Evolutionary conservation across 1,139 yeast species (phyloP).

Genomic region (Saccharomyces hybrid): DNA sequence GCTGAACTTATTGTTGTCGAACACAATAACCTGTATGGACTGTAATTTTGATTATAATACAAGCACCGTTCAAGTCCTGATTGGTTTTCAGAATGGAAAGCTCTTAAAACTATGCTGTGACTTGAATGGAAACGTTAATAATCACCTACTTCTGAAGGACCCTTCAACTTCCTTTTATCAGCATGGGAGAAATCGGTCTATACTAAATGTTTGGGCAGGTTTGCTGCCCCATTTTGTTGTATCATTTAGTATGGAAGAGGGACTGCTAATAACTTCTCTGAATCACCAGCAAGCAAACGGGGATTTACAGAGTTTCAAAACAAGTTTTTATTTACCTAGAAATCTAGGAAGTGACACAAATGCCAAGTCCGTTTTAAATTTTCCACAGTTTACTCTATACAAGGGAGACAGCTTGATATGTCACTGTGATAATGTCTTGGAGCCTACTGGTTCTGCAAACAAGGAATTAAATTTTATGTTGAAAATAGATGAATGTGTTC

Average conservation of each 20-base stretch:
- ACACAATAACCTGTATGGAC: not conserved
- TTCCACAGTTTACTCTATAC: conserved; percentile 3
- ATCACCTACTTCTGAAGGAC: not conserved
- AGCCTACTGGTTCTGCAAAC: not conserved
- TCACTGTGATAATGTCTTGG: conserved; percentile 1
- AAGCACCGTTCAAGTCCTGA: not conserved
- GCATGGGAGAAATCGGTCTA: not conserved
- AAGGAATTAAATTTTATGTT: conserved; percentile 2
- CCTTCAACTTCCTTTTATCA: not conserved
- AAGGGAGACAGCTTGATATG: not conserved
- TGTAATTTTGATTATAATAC: not conserved
- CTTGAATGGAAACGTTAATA: not conserved
- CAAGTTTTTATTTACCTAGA: not conserved
- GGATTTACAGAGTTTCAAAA: not conserved
- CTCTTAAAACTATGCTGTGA: not conserved
- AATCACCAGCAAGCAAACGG: not conserved
- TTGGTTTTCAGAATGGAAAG: not conserved
- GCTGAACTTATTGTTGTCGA: not conserved
- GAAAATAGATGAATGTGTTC: conserved; percentile 2
- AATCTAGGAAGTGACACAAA: not conserved
- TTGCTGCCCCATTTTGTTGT: conserved; percentile 2
- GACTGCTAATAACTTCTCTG: conserved; percentile 1
- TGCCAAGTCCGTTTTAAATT: not conserved
- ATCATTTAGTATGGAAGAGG: conserved; percentile 3
- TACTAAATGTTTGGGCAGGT: conserved; percentile 1